Base-by-base conservation (phyloP, 2,329 filamentous ascomycete genomes). In the Orbilia blumenaviensis region DNA sequence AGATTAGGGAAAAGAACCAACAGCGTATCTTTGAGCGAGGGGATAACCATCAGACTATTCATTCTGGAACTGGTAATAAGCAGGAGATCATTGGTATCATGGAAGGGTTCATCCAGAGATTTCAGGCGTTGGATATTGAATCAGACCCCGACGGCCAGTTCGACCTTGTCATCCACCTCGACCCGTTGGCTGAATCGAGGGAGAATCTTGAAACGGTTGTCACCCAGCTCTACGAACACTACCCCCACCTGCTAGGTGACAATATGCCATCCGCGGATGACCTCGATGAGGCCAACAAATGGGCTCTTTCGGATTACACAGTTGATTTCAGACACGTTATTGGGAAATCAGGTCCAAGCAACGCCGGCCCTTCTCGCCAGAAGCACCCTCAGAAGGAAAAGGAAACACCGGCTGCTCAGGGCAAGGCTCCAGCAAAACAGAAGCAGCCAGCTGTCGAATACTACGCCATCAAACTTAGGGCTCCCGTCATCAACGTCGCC, bases 21-120 rank as follows among this genome's bases (percentile, higher is more conserved):
- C 87, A 90, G 78, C 90, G 95, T 58, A 92, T 99, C 0, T 84
- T 97, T 18, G 87, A 89, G 4, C 91, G 95, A 21, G 95, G 95
- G 12, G 93, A 99, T 82, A 98, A 98, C 81, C 95, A 99, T 82
- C 95, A 99, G 84, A 99, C 95, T 0, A 98, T 99, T 74, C 93
- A 95, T 81, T 94, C 94, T 9, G 86, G 85, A n/a, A 91, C 88
- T 50, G 91, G 92, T 67, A 88, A 91, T 48, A 83, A 86, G 52
- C 84, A 86, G 16, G 94, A 97, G 82, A 92, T 95, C 66, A 86
- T 95, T 52, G 88, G 89, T 3, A 96, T 99, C 80, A 98, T 99
- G 95, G 92, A 97, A 80, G 92, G 93, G 2, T 99, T 99, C 83
- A 86, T 99, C 78, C 83, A 88, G 10, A 89, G 95, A 36, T 98